Evolutionary conservation across 352 stramenopile species (phyloP), one percentile per base, ranked within the genome.

Genomic region (Phytophthora parvispora): DNA sequence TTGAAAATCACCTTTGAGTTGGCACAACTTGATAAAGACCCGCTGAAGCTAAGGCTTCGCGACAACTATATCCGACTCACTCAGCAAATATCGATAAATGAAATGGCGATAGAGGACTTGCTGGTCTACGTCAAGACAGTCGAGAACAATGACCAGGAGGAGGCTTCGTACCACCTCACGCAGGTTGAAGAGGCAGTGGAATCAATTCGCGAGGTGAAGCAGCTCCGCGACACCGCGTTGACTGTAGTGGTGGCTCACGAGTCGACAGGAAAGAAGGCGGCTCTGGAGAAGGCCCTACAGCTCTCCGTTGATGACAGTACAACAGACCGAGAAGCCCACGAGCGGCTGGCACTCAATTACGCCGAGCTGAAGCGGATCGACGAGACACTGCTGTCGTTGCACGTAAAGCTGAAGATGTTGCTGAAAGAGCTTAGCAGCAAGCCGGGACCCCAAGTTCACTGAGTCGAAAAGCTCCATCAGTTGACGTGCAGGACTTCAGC

Each of bases 51-150:
- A 8, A 16, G 18, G 3, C 38, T 47, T 47, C 48, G 24, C 52
- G 52, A 59, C 5, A 36, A 59, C 32, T 59, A 59, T 32, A 34
- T 31, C 32, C 31, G 52, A 29, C 34, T 59, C 22, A 32, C 22
- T 3, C 22, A 59, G 13, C 52, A 47, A 47, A 59, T 59, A 32
- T n/a, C n/a, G 13, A 20, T 59, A 18, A 59, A 59, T 42, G 52
- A 59, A 34, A 48, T 22, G 20, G 52, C 52, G 15, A 42, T 59
- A 3, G 42, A 42, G 6, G 52, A 59, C 32, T 43, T 47, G 7
- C n/a, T 59, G 12, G 34, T 16, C 15, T 31, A 56, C 50, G 50
- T 56, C 2, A 40, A 56, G 16, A 36, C n/a, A 25, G 16, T 56
- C 16, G 27, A 56, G 15, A 20, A 22, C 18, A 27, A 15, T 40